Evolutionary conservation across 371 early-diverging fungal species (phyloP).

Genomic region (Dinochytrium kinnereticum): DNA sequence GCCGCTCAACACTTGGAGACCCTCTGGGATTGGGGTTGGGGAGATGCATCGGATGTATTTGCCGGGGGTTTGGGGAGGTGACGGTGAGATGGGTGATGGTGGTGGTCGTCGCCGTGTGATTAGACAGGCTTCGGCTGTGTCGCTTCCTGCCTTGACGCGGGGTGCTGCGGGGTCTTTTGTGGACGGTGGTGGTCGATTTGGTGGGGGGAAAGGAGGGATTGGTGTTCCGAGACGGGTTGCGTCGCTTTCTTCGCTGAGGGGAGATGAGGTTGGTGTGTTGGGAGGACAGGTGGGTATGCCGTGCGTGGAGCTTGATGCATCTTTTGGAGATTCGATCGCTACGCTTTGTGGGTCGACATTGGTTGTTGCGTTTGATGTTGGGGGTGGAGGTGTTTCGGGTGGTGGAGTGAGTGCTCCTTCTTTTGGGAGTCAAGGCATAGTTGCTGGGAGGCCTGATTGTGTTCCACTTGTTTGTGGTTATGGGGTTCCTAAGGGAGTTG

Average conservation of each 20-base stretch:
- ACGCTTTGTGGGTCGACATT: background rate
- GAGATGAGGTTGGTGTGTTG: background rate
- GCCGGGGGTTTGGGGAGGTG: background rate
- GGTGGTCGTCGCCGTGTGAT: too few relatives aligned
- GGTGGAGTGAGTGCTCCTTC: too few relatives aligned
- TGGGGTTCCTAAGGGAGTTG: too few relatives aligned
- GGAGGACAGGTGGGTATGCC: too few relatives aligned
- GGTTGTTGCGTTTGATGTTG: background rate
- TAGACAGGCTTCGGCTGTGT: background rate
- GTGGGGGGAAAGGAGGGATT: background rate
- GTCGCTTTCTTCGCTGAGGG: background rate
- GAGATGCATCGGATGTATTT: background rate
- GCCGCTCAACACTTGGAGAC: background rate
- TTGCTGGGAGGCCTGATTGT: too few relatives aligned
- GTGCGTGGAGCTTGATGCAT: background rate
- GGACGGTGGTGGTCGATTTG: background rate
- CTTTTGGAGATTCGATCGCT: background rate
- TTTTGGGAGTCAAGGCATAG: too few relatives aligned
- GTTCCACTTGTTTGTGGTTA: too few relatives aligned
- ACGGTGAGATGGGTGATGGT: background rate
- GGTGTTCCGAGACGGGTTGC: background rate
- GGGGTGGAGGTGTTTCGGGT: too few relatives aligned
- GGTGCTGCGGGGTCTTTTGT: background rate
- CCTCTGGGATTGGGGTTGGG: background rate
- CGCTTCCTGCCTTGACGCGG: background rate